Evolutionary conservation across 495 filamentous ascomycete species (phyloP).

Genomic region (Penicillium samsonianum): DNA sequence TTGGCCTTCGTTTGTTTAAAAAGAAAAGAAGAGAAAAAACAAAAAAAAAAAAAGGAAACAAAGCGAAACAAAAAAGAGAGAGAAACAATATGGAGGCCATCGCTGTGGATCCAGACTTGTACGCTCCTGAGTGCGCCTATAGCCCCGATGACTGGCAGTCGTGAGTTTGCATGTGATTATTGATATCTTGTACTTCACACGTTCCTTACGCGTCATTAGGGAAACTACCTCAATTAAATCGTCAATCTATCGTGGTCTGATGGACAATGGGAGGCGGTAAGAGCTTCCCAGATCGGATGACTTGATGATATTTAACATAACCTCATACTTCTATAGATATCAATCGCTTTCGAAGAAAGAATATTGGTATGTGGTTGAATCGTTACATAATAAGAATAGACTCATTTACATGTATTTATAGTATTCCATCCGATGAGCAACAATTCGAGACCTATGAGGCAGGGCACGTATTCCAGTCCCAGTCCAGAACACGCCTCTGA

Average conservation of each 20-base stretch:
- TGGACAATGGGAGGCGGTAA: slow-evolving; percentile 26
- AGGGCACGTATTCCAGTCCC: slow-evolving; percentile 8
- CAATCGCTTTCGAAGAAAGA: slow-evolving; percentile 22
- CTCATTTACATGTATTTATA: slow-evolving; percentile 1
- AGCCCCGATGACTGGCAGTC: slow-evolving; percentile 23
- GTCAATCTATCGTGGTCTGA: slow-evolving; percentile 23
- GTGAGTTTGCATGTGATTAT: slow-evolving; percentile 14
- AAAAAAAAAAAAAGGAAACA: too few relatives aligned
- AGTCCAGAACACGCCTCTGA: background rate
- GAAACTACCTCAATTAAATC: slow-evolving; percentile 23
- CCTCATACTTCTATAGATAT: slow-evolving; percentile 10
- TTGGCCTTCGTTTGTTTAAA: too few relatives aligned
- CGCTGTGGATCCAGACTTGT: slow-evolving; percentile 17
- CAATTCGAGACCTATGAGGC: slow-evolving; percentile 27
- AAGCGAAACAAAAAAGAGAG: too few relatives aligned
- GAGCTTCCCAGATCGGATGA: background rate
- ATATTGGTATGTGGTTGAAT: slow-evolving; percentile 12
- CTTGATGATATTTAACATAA: background rate
- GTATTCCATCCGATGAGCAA: slow-evolving; percentile 21
- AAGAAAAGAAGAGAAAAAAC: too few relatives aligned
- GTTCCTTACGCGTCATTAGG: slow-evolving; percentile 4
- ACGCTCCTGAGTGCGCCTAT: slow-evolving; percentile 10
- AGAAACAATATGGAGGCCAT: background rate
- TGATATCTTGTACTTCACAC: background rate
- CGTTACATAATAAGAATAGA: background rate